phyloP scores from a whole-genome alignment of 805 yeast species.

The Pichia nanzhaoensis region DNA sequence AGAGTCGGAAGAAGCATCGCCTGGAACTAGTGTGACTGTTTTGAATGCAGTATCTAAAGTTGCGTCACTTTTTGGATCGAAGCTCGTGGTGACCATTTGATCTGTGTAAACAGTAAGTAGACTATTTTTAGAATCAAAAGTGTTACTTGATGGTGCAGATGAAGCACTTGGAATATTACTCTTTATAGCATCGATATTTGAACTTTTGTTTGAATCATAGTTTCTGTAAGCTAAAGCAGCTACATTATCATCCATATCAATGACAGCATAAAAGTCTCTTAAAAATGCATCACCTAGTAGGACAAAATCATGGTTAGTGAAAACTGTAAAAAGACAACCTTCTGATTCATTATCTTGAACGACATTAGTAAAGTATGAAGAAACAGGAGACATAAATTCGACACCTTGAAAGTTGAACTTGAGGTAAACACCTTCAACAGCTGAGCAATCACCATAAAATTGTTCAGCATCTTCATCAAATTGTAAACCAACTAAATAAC shows the following conservation, averaged over 20 bases:
- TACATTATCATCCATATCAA: constrained; percentile 38
- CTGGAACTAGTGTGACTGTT: neutral
- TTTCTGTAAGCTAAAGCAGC: constrained; percentile 39
- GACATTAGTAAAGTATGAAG: constrained; percentile 6
- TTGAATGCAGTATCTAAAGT: neutral
- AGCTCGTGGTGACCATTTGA: neutral
- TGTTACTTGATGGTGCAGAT: neutral
- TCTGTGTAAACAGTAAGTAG: neutral
- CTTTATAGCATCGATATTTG: neutral
- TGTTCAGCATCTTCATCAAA: constrained; percentile 34
- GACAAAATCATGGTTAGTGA: constrained; percentile 24
- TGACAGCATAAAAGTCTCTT: constrained; percentile 41
- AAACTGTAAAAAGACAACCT: constrained; percentile 35
- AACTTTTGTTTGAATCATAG: neutral
- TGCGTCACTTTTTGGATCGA: neutral
- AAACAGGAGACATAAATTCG: constrained; percentile 40
- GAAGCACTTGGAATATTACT: constrained; percentile 1
- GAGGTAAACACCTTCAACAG: constrained; percentile 18
- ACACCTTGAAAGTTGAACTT: constrained; percentile 48
- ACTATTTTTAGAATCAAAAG: neutral
- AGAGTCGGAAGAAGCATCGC: neutral
- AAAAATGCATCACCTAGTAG: constrained; percentile 43
- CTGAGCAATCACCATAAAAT: constrained; percentile 37
- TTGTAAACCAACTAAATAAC: constrained; percentile 32
- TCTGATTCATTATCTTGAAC: constrained; percentile 9